phyloP scores from a whole-genome alignment of 2,329 filamentous ascomycete species.

The Ceratocystis cacaofunesta region DNA sequence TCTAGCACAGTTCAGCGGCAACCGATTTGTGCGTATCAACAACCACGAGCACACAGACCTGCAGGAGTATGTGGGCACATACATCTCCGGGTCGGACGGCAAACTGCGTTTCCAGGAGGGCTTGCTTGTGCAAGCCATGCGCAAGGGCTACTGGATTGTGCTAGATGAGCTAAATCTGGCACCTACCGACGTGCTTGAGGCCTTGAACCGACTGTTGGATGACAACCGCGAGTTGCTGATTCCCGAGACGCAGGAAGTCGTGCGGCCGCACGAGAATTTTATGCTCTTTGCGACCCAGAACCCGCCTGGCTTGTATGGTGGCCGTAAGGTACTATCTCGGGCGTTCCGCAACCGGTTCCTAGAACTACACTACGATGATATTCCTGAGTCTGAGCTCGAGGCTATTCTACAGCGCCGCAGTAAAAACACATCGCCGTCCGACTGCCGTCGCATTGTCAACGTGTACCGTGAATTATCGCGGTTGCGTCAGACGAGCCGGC shows the following conservation, averaged over 20 bases:
- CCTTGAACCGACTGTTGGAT: constrained; percentile 84
- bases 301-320: constrained; percentile 86
- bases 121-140: constrained; percentile 77
- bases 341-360: constrained; percentile 95
- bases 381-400: constrained; percentile 85
- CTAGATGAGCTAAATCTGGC: constrained; percentile 95
- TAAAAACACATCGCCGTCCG: constrained; percentile 72
- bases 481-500: constrained; percentile 71
- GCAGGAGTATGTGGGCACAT: constrained; percentile 93
- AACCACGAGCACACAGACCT: constrained; percentile 98
- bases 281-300: constrained; percentile 98
- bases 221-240: constrained; percentile 93
- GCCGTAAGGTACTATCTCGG: constrained; percentile 79
- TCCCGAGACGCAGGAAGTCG: constrained; percentile 87
- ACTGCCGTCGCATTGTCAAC: constrained; percentile 78
- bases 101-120: constrained; percentile 86
- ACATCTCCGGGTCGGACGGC: constrained; percentile 72
- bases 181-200: constrained; percentile 91
- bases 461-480: constrained; percentile 89
- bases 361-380: constrained; percentile 95
- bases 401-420: constrained; percentile 81
- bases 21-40: constrained; percentile 96
- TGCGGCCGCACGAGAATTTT: constrained; percentile 85
- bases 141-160: constrained; percentile 93
- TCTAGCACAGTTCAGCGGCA: constrained; percentile 87